A percentile compares a stretch with the other conserved stretches of the same genome.
These are phyloP conservation scores for Schwanniomyces pseudopolymorphus DNA, from an alignment of 805 yeast species.

Conservation along the genomic window DNA sequence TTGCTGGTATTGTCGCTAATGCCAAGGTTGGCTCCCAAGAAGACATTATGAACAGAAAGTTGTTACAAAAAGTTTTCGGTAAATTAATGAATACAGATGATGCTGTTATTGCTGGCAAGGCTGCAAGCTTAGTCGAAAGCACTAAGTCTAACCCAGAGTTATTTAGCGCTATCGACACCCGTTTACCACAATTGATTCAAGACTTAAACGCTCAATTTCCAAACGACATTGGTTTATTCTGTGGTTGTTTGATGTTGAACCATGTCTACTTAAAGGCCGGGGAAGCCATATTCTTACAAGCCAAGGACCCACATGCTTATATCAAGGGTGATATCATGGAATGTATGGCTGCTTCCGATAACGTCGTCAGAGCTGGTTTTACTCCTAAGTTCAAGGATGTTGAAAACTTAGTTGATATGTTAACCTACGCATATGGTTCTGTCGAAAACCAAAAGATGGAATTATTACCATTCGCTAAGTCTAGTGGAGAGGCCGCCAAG, in stretches of 20 bases:
- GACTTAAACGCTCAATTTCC: slow-evolving; percentile 89
- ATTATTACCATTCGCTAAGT: slow-evolving; percentile 54
- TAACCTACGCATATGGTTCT: slow-evolving; percentile 84
- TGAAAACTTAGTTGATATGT: slow-evolving; percentile 80
- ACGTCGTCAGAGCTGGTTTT: slow-evolving; percentile 97
- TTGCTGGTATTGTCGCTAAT: slow-evolving; percentile 43
- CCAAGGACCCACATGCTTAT: slow-evolving; percentile 98
- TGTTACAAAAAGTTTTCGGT: slow-evolving; percentile 74
- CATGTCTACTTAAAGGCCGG: slow-evolving; percentile 82
- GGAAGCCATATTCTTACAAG: slow-evolving; percentile 94
- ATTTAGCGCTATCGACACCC: slow-evolving; percentile 48
- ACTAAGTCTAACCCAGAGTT: slow-evolving; percentile 58
- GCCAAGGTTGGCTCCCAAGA: slow-evolving; percentile 50
- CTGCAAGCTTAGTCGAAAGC: slow-evolving; percentile 64
- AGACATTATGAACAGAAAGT: slow-evolving; percentile 57
- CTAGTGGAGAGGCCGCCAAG: slow-evolving; percentile 61
- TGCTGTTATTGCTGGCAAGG: slow-evolving; percentile 50
- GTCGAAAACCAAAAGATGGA: slow-evolving; percentile 93
- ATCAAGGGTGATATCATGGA: slow-evolving; percentile 96
- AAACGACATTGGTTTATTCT: slow-evolving; percentile 88
- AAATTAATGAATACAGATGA: slow-evolving; percentile 84
- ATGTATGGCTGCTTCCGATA: slow-evolving; percentile 99
- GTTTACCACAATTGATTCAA: slow-evolving; percentile 69
- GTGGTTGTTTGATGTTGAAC: slow-evolving; percentile 91
- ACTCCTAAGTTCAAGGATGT: slow-evolving; percentile 99